Evolutionary conservation across 2,329 filamentous ascomycete genomes (phyloP), one percentile per base, ranked within the genome.

Genomic region (Grosmannia penicillata): DNA sequence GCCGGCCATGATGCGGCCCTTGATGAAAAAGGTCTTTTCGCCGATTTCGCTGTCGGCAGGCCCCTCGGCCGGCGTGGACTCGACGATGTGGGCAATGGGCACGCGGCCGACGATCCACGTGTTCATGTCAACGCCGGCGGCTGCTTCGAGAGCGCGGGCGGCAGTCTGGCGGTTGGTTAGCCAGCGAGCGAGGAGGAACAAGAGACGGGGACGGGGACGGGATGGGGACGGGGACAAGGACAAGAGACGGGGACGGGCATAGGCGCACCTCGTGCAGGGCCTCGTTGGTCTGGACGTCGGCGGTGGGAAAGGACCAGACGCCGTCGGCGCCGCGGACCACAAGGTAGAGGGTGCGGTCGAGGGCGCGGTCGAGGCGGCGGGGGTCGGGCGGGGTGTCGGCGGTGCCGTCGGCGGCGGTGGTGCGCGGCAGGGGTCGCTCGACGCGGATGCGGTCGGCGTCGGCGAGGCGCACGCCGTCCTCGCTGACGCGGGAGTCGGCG

Each of bases 1-100:
- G n/a, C 91, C 91, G 25, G 87, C 85, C 82, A 96, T 84, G 57
- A 98, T 96, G 46, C 91, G 75, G 36, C 77, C 83, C 68, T 96
- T 96, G 67, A 96, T 75, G 70, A 93, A 95, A 61, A 98, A 98
- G 3, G 78, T 78, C 70, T 94, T 95, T 53, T 81, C 72, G 38
- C 83, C 85, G 40, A 68, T 27, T 11, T 36, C 33, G 13, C 32
- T 24, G 21, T 51, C 30, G 33, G 56, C 56, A 53, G 68, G 60
- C 48, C 58, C 53, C 49, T 58, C 55, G 53, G 57, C 48, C 49
- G 68, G 68, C 45, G 74, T 28, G 3, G 62, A 44, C 63, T 17
- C 63, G 48, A 82, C 67, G 52, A 82, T 62, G 61, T 95, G 82
- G 21, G 87, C 89, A 42, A 95, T 72, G 10, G 91, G 91, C 42